A percentile compares a stretch with the other conserved stretches of the same genome.
phyloP scores from a whole-genome alignment of 2,329 filamentous ascomycete species.

The Alternaria burnsii region DNA sequence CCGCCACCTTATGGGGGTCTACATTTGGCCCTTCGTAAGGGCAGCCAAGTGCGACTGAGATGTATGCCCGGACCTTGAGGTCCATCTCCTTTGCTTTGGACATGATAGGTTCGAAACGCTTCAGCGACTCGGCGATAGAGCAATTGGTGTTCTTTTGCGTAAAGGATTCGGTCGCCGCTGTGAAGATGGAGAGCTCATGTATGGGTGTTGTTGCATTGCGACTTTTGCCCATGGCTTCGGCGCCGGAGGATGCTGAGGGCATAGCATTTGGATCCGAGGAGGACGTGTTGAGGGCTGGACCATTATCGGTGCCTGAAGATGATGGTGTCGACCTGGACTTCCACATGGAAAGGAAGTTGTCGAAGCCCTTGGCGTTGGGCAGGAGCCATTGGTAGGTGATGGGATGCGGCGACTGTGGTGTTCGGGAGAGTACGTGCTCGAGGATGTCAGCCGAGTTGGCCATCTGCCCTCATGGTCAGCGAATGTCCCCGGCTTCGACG shows the following conservation, averaged over 20 bases:
- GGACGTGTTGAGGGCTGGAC: slow-evolving; percentile 55
- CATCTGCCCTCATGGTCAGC: slow-evolving; percentile 65
- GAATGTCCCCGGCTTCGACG: slow-evolving; percentile 48
- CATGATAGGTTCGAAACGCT: slow-evolving; percentile 75
- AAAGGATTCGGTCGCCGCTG: slow-evolving; percentile 82
- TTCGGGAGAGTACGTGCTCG: slow-evolving; percentile 68
- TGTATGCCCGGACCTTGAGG: slow-evolving; percentile 77
- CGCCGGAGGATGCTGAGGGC: slow-evolving; percentile 48
- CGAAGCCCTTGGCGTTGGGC: slow-evolving; percentile 77
- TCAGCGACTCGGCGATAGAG: slow-evolving; percentile 75
- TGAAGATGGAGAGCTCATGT: slow-evolving; percentile 79
- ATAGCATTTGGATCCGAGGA: slow-evolving; percentile 54
- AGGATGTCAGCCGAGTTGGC: slow-evolving; percentile 79
- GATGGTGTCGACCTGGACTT: slow-evolving; percentile 52
- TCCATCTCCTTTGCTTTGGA: slow-evolving; percentile 69
- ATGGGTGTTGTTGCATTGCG: slow-evolving; percentile 23
- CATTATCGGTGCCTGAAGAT: slow-evolving; percentile 47
- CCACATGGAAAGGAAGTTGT: slow-evolving; percentile 66
- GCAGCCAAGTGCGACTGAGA: slow-evolving; percentile 77
- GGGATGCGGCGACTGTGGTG: slow-evolving; percentile 61
- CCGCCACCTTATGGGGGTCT: slow-evolving; percentile 66
- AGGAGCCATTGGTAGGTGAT: slow-evolving; percentile 83
- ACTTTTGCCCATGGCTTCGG: slow-evolving; percentile 43
- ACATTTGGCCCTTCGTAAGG: slow-evolving; percentile 75
- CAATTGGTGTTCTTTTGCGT: slow-evolving; percentile 85